Evolutionary conservation across 2,329 filamentous ascomycete genomes (phyloP).

Genomic region (Fonsecaea erecta): DNA sequence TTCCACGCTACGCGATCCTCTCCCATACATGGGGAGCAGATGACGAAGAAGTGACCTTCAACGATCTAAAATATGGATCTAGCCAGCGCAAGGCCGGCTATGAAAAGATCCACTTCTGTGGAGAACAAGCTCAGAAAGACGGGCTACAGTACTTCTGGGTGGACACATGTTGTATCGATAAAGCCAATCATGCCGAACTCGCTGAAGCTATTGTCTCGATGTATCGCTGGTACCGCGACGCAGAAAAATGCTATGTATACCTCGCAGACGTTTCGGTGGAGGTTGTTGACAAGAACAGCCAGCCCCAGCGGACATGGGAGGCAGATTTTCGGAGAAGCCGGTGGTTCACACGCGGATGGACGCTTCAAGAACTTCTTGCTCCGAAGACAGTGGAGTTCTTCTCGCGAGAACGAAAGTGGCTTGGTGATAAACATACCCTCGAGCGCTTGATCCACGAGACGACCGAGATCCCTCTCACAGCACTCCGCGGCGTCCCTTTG

Average conservation of each 20-base stretch:
- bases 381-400: conserved; percentile 25
- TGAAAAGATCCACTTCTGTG: conserved; percentile 28
- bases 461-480: conserved; percentile 35
- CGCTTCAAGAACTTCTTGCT: conserved; percentile 37
- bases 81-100: conserved; percentile 21
- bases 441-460: conserved; percentile 37
- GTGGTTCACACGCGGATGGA: no score
- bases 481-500: conserved; percentile 34
- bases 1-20: conserved; percentile 36
- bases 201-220: conserved; percentile 37
- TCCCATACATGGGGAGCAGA: conserved; percentile 37
- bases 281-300: conserved; percentile 24
- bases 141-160: conserved; percentile 30
- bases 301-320: conserved; percentile 23
- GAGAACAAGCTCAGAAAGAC: conserved; percentile 19
- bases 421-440: conserved; percentile 32
- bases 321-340: conserved; percentile 21
- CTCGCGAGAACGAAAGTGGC: conserved; percentile 7
- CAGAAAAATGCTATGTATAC: conserved; percentile 27
- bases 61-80: conserved; percentile 29
- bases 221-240: conserved; percentile 37
- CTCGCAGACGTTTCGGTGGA: conserved; percentile 14
- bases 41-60: conserved; percentile 35
- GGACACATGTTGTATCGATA: no score
- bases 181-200: conserved; percentile 34